These are phyloP conservation scores for Antitrichia curtipendula DNA, from an alignment of 225 moss, liverwort and hornwort species.

Conservation along the genomic window DNA sequence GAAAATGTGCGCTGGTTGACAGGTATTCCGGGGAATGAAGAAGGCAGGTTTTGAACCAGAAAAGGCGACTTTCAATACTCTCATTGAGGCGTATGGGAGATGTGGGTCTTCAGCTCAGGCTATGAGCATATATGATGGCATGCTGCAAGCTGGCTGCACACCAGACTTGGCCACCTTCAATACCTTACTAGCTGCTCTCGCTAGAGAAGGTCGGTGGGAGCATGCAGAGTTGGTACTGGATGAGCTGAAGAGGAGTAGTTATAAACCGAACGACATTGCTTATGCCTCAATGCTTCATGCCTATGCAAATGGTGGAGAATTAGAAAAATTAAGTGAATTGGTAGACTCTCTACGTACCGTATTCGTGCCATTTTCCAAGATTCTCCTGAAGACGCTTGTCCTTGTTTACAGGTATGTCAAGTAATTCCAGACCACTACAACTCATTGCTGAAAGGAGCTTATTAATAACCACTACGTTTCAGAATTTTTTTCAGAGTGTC, in stretches of 20 bases:
- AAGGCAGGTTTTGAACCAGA: slow-evolving; percentile 92
- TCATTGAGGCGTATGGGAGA: slow-evolving; percentile 95
- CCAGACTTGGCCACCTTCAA: slow-evolving; percentile 91
- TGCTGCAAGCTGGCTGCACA: slow-evolving; percentile 73
- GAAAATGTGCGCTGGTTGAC: neutral
- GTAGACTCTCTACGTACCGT: slow-evolving; percentile 21
- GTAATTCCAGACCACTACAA: neutral
- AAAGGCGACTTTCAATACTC: slow-evolving; percentile 91
- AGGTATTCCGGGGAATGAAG: slow-evolving; percentile 93
- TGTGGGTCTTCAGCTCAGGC: slow-evolving; percentile 91
- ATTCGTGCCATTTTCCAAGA: slow-evolving; percentile 32
- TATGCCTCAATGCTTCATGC: slow-evolving; percentile 88
- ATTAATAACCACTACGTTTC: neutral
- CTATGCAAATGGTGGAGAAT: slow-evolving; percentile 67
- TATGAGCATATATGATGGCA: slow-evolving; percentile 83
- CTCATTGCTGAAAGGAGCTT: neutral
- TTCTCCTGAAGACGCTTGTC: slow-evolving; percentile 74
- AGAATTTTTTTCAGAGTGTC: neutral
- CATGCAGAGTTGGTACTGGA: slow-evolving; percentile 60
- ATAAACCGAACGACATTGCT: slow-evolving; percentile 74
- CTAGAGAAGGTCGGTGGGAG: slow-evolving; percentile 89
- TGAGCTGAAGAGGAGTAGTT: slow-evolving; percentile 49
- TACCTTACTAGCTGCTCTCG: slow-evolving; percentile 71
- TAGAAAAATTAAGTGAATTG: slow-evolving; percentile 37
- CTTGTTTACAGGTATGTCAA: slow-evolving; percentile 51